Percentiles rank a stretch among this genome's conserved stretches.
phyloP scores from a whole-genome alignment of 768 basidiomycete species.

The Lentinula guzmanii region DNA sequence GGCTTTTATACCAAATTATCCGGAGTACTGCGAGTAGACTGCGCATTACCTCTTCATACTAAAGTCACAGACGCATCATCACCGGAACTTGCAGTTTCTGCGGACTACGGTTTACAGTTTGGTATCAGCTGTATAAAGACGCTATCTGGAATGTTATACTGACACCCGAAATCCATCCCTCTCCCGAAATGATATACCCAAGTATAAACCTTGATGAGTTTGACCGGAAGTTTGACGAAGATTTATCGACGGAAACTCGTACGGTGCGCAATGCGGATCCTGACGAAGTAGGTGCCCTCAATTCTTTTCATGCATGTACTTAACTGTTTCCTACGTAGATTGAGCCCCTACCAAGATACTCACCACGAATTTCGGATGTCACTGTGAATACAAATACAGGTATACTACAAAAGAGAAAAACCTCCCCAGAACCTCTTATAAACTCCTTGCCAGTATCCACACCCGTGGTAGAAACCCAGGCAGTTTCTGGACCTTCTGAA shows the following conservation, averaged over 20 bases:
- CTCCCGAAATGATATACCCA: background rate
- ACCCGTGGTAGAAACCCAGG: background rate
- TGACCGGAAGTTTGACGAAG: background rate
- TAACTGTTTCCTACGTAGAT: background rate
- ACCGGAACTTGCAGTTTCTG: background rate
- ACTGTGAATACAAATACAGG: background rate
- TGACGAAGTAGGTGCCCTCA: background rate
- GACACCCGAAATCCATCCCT: no score
- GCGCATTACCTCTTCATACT: no score
- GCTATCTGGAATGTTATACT: no score
- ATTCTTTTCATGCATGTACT: background rate
- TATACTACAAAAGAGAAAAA: background rate
- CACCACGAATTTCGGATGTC: background rate
- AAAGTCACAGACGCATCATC: background rate
- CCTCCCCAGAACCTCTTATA: background rate
- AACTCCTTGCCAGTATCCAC: background rate
- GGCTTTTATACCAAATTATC: no score
- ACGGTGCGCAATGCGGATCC: background rate
- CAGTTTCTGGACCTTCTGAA: background rate
- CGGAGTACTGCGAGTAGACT: no score
- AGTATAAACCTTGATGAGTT: background rate
- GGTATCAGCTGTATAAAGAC: no score
- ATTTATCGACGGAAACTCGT: background rate
- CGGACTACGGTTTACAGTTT: background rate
- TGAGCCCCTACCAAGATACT: background rate